phyloP scores from a whole-genome alignment of 2,329 filamentous ascomycete genomes.

The Stachybotrys elegans region DNA sequence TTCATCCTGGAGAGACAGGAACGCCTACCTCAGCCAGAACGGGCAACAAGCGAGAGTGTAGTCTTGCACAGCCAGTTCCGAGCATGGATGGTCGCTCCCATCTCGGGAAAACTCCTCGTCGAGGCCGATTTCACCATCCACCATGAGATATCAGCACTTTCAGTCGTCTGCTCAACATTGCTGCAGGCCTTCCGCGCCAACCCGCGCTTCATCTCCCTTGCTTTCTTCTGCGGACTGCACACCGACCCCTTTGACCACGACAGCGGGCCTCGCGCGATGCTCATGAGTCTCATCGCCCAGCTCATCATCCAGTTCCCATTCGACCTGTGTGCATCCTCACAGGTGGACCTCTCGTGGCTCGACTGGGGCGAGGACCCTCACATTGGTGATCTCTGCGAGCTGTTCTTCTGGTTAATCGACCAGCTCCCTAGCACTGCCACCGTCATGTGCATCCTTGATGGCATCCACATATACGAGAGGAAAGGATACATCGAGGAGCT shows the following conservation, averaged over 20 bases:
- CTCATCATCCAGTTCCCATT: not conserved
- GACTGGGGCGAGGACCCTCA: not conserved
- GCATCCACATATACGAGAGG: not conserved
- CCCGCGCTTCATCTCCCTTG: slow-evolving; percentile 1
- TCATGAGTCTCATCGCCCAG: slow-evolving; percentile 1
- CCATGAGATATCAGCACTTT: not conserved
- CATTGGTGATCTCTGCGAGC: not conserved
- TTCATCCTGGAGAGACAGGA: not conserved
- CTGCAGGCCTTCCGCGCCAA: not conserved
- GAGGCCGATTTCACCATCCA: not conserved
- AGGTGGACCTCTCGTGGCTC: not conserved
- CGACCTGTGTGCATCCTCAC: not conserved
- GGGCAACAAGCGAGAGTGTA: not conserved
- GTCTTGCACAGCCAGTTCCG: not conserved
- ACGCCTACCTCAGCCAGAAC: not conserved
- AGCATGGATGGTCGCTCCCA: not conserved
- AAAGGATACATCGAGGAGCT: not conserved
- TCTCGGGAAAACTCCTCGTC: not conserved
- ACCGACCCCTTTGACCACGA: not conserved
- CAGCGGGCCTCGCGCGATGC: not conserved
- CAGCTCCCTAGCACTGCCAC: not conserved
- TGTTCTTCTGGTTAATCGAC: not conserved
- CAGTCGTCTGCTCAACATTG: not conserved
- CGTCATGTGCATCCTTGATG: slow-evolving; percentile 1
- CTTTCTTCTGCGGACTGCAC: slow-evolving; percentile 2